Percentiles rank a stretch among this genome's conserved stretches.
Conservation (phyloP, 2,329 filamentous ascomycete species). For the Cladophialophora chaetospira region DNA sequence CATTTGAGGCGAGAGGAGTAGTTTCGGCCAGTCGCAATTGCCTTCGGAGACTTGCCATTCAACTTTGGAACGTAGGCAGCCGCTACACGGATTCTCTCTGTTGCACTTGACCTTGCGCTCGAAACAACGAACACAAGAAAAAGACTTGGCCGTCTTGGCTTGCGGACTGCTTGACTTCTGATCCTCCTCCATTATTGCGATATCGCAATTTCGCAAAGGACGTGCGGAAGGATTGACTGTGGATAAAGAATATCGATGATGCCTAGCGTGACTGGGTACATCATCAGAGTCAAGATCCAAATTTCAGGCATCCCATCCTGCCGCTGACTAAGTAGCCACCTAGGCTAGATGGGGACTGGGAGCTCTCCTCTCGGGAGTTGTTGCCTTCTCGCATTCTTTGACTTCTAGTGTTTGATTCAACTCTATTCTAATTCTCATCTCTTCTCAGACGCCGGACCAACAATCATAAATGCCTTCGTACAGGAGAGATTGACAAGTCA, state of each 20-base stretch:
- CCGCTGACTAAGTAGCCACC: too few species aligned
- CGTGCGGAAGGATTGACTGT: background rate
- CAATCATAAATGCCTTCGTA: too few species aligned
- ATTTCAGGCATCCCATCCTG: too few species aligned
- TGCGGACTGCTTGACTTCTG: background rate
- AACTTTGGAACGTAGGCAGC: conserved; percentile 64
- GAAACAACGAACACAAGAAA: conserved; percentile 18
- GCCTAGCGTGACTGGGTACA: background rate
- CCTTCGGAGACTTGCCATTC: conserved; percentile 48
- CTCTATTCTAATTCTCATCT: too few species aligned
- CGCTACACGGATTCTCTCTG: conserved; percentile 69
- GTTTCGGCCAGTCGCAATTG: background rate
- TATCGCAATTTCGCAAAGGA: background rate
- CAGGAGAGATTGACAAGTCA: too few species aligned
- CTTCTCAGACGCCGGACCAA: too few species aligned
- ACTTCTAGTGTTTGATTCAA: too few species aligned
- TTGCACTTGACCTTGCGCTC: conserved; percentile 74
- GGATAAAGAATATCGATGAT: background rate
- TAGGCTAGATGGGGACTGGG: too few species aligned
- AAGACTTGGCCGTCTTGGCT: conserved; percentile 8
- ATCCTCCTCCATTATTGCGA: background rate
- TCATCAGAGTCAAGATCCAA: background rate
- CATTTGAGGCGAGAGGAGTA: background rate
- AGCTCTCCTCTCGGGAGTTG: too few species aligned
- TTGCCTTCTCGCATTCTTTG: too few species aligned